Evolutionary conservation across 371 early-diverging fungal species (phyloP).

Genomic region (Lichtheimia ornata): DNA sequence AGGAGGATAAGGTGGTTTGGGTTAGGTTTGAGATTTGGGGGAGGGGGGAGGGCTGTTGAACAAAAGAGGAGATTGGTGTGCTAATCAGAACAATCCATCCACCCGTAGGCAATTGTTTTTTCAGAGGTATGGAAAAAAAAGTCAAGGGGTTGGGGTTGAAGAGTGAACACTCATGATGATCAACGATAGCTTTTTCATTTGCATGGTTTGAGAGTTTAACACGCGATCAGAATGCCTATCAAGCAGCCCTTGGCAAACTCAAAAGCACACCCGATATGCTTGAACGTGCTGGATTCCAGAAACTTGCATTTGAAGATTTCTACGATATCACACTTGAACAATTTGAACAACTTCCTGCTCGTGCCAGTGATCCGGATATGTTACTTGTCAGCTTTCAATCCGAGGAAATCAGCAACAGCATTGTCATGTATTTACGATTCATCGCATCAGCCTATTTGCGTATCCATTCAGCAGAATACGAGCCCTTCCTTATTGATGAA

Average conservation of each 20-base stretch:
- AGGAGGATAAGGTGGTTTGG: constrained; percentile 4
- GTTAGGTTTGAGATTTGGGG: not conserved
- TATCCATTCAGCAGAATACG: constrained; percentile 64
- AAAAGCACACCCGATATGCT: constrained; percentile 51
- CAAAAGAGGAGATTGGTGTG: not conserved
- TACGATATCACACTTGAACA: constrained; percentile 57
- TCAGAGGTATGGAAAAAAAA: constrained; percentile 65
- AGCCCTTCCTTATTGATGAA: constrained; percentile 64
- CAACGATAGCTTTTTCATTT: constrained; percentile 60
- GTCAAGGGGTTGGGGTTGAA: not conserved
- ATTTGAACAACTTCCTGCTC: constrained; percentile 33
- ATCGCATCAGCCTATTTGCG: constrained; percentile 70
- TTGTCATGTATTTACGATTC: constrained; percentile 69
- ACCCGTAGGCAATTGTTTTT: constrained; percentile 68
- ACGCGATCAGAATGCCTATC: constrained; percentile 26
- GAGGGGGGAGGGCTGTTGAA: not conserved
- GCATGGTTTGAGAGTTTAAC: constrained; percentile 68
- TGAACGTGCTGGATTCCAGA: constrained; percentile 54
- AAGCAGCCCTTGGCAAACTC: constrained; percentile 39
- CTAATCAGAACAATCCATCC: constrained; percentile 1
- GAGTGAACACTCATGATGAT: too few relatives aligned
- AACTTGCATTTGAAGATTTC: constrained; percentile 67
- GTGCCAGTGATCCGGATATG: constrained; percentile 39
- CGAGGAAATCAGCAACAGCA: constrained; percentile 65
- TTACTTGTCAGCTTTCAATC: constrained; percentile 59